Evolutionary conservation across 164 flowering plant species (phyloP), one percentile per base, ranked within the genome.

Genomic region (Kingdonia uniflora): DNA sequence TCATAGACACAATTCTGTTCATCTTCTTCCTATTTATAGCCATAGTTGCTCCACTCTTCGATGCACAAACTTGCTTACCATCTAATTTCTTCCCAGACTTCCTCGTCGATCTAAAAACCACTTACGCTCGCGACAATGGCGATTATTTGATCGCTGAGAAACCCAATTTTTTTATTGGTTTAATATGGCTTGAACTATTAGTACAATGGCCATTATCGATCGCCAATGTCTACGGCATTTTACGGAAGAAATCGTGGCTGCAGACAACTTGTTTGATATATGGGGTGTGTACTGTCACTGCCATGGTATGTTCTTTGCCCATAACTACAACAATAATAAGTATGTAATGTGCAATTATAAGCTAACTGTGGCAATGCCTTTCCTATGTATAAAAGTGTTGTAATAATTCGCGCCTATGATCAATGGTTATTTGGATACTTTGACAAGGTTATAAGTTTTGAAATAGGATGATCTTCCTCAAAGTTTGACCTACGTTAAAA

Each of bases 151-250:
- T 74, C n/a, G 41, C 38, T 7, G 85, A 85, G 55, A 81, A 77
- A 59, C 95, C 96, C 10, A 6, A 57, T 52, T 88, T 88, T 74
- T 80, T 80, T 57, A 72, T 76, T 1, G 91, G 84, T 1, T 15
- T 74, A 12, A 68, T 75, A 2, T 78, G 82, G 85, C 22, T 81
- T 5, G 83, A 82, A 73, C 72, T 85, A 5, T 22, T 82, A 35
- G 64, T 85, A 53, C 81, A 60, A 54, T 87, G 91, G 88, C 95
- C 96, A 1, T 80, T 81, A 40, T 46, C 82, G 8, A 40, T 88
- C 19, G 56, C 69, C 51, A 81, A 75, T 49, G 37, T 78, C 26
- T 81, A 76, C 45, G 90, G 58, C 6, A 63, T 80, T 23, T 8
- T 73, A 3, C 62, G 68, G 7, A 42, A 51, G 19, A 78, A 73